phyloP scores from a whole-genome alignment of 257 asterid genomes.

The Plantago elongata region DNA sequence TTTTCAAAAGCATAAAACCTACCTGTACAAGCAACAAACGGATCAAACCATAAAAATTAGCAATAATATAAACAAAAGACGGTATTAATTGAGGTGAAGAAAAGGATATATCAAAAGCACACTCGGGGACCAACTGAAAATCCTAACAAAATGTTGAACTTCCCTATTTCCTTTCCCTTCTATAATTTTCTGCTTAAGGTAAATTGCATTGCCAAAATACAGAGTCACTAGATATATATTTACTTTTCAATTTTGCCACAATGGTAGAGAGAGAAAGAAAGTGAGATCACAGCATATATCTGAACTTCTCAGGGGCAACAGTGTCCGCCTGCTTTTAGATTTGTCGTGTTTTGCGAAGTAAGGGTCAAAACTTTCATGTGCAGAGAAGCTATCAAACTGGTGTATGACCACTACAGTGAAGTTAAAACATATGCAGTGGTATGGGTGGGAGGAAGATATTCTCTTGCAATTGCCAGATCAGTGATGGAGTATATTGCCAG shows the following conservation, averaged over 20 bases:
- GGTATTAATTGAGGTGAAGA: background rate
- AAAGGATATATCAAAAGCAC: background rate
- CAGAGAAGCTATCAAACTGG: too few species aligned
- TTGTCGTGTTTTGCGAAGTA: too few species aligned
- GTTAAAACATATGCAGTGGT: too few species aligned
- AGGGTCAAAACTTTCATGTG: too few species aligned
- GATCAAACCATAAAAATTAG: background rate
- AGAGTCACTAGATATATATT: constrained; percentile 1
- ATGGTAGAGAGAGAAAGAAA: background rate
- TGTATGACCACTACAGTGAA: too few species aligned
- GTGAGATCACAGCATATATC: too few species aligned
- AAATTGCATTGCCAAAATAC: constrained; percentile 1
- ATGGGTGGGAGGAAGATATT: too few species aligned
- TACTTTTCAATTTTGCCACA: background rate
- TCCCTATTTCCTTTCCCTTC: background rate
- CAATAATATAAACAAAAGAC: background rate
- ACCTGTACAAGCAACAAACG: constrained; percentile 43
- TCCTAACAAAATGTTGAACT: background rate
- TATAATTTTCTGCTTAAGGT: background rate
- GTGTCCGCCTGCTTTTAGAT: too few species aligned
- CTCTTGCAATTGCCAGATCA: too few species aligned
- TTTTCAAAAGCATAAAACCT: constrained; percentile 97
- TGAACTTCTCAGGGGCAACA: too few species aligned
- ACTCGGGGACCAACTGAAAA: background rate
- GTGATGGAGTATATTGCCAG: too few species aligned